Base-by-base conservation (phyloP, 1,139 yeast species). In the Saccharomyces uvarum region DNA sequence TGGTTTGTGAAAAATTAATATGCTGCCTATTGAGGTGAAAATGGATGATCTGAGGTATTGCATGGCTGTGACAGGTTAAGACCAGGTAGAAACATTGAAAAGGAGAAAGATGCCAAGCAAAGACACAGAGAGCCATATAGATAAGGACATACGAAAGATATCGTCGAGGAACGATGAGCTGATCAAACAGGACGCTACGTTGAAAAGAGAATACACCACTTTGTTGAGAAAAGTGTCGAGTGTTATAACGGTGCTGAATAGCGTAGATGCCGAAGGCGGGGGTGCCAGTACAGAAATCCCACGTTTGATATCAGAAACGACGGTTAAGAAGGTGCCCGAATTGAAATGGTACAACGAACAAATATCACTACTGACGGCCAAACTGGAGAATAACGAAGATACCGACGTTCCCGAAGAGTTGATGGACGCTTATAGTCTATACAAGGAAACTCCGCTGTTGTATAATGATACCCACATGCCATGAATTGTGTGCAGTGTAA, bases 161-260 rank as follows among this genome's bases (percentile, higher is more conserved):
- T 24, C 58, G 5, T 60, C 69, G 7, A 61, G 69, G 49, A 60
- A 66, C 46, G 72, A 69, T 28, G 71, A 69, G 52, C 54, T 68
- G 51, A 50, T 54, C 2, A 68, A 67, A 55, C 72, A 69, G 49
- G 67, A 67, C 41, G 53, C 57, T 3, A 62, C 68, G 16, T 54
- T 68, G 28, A 59, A 58, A 53, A 65, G 63, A 50, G 70, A 67
- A 47, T 67, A 65, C 33, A 66, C 70, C 4, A 67, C 70, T 0
- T 52, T 69, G 28, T 57, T 67, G 41, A 61, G 72, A 49, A 69
- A 69, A 54, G 56, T 63, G n/a, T 63, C 68, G 3, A 66, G 70
- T 54, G 50, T 68, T 4, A 54, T 58, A n/a, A 47, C 62, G 7
- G 63, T 66, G 13, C 51, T 69, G 32, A 61, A 59, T 47, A 57